phyloP scores from a whole-genome alignment of 768 basidiomycete genomes.

The Leucocoprinus leucothites region DNA sequence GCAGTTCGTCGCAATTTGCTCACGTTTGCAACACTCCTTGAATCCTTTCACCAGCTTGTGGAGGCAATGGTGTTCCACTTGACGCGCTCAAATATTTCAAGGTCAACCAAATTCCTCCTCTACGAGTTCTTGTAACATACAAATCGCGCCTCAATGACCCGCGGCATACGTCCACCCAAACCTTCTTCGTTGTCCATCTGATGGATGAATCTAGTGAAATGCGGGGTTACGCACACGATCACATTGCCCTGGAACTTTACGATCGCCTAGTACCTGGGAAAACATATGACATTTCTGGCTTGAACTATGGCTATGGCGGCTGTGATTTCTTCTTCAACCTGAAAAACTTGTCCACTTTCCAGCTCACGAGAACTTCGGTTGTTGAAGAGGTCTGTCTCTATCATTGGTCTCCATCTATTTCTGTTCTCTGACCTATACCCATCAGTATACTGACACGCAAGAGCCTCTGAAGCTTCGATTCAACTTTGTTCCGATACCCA shows the following conservation, averaged over 20 bases:
- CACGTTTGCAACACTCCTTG: no score
- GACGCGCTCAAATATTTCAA: background rate
- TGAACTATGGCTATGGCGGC: background rate
- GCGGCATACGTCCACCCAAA: no score
- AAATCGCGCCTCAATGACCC: constrained; percentile 1
- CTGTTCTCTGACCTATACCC: no score
- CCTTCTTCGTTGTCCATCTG: background rate
- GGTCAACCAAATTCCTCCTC: background rate
- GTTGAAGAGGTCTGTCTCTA: background rate
- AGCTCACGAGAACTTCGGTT: background rate
- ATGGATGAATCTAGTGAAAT: constrained; percentile 3
- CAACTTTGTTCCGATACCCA: no score
- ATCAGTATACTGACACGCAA: no score
- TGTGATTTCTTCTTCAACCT: background rate
- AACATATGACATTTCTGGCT: background rate
- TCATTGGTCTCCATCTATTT: no score
- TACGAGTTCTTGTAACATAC: constrained; percentile 7
- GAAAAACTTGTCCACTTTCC: background rate
- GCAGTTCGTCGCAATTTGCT: no score
- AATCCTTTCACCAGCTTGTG: background rate
- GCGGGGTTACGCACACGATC: background rate
- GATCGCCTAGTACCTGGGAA: constrained; percentile 1
- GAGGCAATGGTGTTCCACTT: background rate
- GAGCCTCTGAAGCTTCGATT: no score
- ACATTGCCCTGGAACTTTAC: background rate